Conservation (phyloP, 2,329 filamentous ascomycete genomes). For the Colletotrichum sp. region DNA sequence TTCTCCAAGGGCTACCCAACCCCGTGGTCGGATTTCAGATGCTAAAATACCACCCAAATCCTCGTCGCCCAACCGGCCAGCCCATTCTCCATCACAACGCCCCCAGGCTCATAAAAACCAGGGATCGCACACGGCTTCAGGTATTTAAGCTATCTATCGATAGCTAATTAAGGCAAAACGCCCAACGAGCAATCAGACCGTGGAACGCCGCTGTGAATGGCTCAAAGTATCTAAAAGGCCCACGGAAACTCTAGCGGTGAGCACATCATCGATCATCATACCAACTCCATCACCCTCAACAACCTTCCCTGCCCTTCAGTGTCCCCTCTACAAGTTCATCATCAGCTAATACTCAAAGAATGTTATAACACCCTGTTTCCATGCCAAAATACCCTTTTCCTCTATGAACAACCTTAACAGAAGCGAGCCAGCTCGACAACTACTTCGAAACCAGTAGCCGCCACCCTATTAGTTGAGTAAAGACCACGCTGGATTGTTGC, state of each 20-base stretch:
- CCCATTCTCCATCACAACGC: too few species aligned
- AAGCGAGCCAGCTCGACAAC: neutral
- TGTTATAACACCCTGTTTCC: too few species aligned
- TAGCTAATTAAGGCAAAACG: rapidly evolving
- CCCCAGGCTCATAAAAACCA: neutral
- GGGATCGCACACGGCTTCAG: rapidly evolving
- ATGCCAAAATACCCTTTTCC: too few species aligned
- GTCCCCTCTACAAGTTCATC: rapidly evolving
- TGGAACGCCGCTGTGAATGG: too few species aligned
- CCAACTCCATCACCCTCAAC: rapidly evolving
- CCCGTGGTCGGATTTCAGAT: too few species aligned
- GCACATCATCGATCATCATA: neutral
- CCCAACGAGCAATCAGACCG: neutral
- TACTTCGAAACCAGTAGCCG: neutral
- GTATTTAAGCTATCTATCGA: neutral
- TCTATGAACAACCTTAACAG: too few species aligned
- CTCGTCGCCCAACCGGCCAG: too few species aligned
- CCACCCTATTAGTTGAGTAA: rapidly evolving
- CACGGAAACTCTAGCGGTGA: rapidly evolving
- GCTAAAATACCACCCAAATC: neutral
- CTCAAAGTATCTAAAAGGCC: too few species aligned
- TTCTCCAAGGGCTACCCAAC: too few species aligned
- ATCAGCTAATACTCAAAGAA: neutral
- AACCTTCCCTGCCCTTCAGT: too few species aligned
- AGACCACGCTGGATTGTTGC: neutral